These are phyloP conservation scores for Trichophyton mentagrophytes DNA, from an alignment of 2,329 filamentous ascomycete genomes.

Conservation along the genomic window DNA sequence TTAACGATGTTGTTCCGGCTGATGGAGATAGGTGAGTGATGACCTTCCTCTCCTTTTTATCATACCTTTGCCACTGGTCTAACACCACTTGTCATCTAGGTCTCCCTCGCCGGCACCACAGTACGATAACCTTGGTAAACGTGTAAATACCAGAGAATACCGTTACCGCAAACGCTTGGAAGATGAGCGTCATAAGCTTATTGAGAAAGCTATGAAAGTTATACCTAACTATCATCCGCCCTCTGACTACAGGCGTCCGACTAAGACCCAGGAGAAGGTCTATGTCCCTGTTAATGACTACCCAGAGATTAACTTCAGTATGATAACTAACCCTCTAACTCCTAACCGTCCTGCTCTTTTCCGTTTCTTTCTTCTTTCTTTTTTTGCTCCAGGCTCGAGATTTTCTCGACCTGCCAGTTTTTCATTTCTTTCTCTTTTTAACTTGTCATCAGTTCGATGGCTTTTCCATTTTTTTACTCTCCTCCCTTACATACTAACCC, in stretches of 20 bases:
- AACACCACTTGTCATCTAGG: conserved; percentile 36
- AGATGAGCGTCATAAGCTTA: conserved; percentile 95
- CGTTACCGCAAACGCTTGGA: conserved; percentile 96
- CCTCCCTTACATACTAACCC: conserved; percentile 16
- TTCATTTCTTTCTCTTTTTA: conserved; percentile 25
- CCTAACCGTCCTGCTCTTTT: conserved; percentile 45
- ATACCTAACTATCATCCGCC: conserved; percentile 99
- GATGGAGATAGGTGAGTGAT: conserved; percentile 77
- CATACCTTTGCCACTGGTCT: conserved; percentile 6
- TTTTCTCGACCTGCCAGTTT: conserved; percentile 9
- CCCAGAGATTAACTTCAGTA: conserved; percentile 99
- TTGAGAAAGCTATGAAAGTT: conserved; percentile 98
- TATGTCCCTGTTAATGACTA: conserved; percentile 99
- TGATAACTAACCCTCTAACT: conserved; percentile 99
- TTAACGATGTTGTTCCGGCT: conserved; percentile 95
- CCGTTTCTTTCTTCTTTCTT: conserved; percentile 11
- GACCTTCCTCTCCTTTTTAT: background rate
- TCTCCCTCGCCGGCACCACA: conserved; percentile 91
- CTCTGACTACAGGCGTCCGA: conserved; percentile 94
- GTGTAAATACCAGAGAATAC: conserved; percentile 98
- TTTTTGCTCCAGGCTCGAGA: conserved; percentile 26
- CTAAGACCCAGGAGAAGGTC: conserved; percentile 99
- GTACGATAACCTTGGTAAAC: conserved; percentile 98
- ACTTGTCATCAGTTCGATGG: conserved; percentile 23
- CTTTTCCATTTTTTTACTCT: conserved; percentile 20